Conservation (phyloP, 1,284 basidiomycete species). For the Microbotryum intermedium region DNA sequence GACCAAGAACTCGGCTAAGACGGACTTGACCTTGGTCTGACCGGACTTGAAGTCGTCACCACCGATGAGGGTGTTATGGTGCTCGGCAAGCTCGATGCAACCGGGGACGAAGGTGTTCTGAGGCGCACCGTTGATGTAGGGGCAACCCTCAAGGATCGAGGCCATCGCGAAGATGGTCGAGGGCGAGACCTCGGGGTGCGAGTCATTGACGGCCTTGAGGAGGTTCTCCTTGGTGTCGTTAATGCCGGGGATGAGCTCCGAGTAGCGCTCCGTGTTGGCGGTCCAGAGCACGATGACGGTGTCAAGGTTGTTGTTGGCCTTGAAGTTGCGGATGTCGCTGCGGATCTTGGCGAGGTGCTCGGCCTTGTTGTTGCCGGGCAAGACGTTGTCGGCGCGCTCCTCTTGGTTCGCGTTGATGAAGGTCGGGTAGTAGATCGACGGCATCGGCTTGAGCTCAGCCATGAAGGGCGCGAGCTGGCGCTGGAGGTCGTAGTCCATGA, state of each 20-base stretch:
- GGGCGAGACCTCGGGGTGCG: slow-evolving; percentile 87
- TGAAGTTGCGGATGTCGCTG: slow-evolving; percentile 88
- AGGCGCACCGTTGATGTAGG: slow-evolving; percentile 95
- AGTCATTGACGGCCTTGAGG: slow-evolving; percentile 68
- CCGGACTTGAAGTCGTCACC: slow-evolving; percentile 88
- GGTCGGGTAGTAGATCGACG: slow-evolving; percentile 65
- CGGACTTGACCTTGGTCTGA: slow-evolving; percentile 48
- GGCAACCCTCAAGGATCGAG: slow-evolving; percentile 85
- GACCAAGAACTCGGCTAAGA: slow-evolving; percentile 93
- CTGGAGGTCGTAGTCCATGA: slow-evolving; percentile 94
- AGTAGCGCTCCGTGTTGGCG: slow-evolving; percentile 97
- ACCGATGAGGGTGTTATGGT: slow-evolving; percentile 83
- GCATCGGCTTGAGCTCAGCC: slow-evolving; percentile 74
- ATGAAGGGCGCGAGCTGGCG: slow-evolving; percentile 85
- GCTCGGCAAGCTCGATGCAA: slow-evolving; percentile 84
- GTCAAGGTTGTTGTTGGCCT: slow-evolving; percentile 71
- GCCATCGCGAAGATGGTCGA: slow-evolving; percentile 94
- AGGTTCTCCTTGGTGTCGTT: slow-evolving; percentile 92
- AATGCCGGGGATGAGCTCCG: slow-evolving; percentile 84
- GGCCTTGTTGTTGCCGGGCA: slow-evolving; percentile 78
- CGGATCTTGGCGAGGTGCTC: slow-evolving; percentile 88
- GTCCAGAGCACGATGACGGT: slow-evolving; percentile 44
- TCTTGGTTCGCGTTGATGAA: slow-evolving; percentile 72
- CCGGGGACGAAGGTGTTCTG: slow-evolving; percentile 99
- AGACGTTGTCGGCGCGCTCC: slow-evolving; percentile 84